Conservation (phyloP, 106 monocot genomes). For the Phalaenopsis equestris region DNA sequence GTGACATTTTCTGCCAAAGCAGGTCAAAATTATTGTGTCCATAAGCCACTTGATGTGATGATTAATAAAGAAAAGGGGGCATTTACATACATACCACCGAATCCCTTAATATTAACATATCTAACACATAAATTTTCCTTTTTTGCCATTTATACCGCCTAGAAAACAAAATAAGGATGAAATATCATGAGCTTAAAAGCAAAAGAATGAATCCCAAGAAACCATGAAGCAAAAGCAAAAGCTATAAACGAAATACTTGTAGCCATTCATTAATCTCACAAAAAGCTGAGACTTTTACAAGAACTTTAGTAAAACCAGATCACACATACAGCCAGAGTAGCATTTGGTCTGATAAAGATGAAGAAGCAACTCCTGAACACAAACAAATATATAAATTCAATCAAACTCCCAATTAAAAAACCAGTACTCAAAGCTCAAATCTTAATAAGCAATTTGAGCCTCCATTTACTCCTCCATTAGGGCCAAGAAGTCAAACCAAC, state of each 20-base stretch:
- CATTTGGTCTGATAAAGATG: no score
- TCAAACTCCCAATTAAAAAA: background rate
- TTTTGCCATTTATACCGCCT: no score
- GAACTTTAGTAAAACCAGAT: background rate
- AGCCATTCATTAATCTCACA: background rate
- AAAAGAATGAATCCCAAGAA: background rate
- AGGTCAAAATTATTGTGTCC: no score
- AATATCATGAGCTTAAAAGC: no score
- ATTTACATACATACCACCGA: no score
- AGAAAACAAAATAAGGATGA: no score
- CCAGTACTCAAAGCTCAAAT: background rate
- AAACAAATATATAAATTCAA: background rate
- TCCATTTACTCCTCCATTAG: background rate
- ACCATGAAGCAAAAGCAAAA: background rate
- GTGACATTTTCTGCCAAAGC: no score
- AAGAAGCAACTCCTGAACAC: background rate
- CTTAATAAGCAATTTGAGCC: background rate
- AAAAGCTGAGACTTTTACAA: background rate
- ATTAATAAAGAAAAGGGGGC: background rate
- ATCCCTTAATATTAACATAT: no score
- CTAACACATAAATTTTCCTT: no score
- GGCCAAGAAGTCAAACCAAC: slow-evolving; percentile 11
- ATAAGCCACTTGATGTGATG: no score
- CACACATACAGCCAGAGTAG: background rate
- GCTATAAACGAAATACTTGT: background rate